Conservation (phyloP, 768 basidiomycete species). For the Tylopilus cervinicoccineus region DNA sequence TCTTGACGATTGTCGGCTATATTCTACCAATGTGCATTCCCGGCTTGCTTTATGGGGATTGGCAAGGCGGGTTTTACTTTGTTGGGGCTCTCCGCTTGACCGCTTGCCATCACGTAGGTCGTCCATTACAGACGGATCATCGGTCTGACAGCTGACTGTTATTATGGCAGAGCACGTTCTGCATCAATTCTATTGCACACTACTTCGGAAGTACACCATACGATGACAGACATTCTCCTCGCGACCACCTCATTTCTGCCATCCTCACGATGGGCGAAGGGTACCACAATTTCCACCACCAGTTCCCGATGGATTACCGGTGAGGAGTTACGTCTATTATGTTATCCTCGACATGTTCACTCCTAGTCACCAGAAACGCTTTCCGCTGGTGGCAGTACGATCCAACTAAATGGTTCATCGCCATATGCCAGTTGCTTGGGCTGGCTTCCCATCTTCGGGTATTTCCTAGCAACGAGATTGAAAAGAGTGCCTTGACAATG, state of each 20-base stretch:
- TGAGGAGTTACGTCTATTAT: not conserved
- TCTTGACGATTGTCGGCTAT: slow-evolving; percentile 66
- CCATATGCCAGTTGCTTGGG: slow-evolving; percentile 52
- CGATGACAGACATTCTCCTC: slow-evolving; percentile 73
- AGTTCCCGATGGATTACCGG: slow-evolving; percentile 75
- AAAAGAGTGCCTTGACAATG: slow-evolving; percentile 81
- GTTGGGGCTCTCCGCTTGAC: slow-evolving; percentile 68
- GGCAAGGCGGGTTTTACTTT: slow-evolving; percentile 73
- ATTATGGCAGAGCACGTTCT: slow-evolving; percentile 66
- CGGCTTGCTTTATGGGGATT: slow-evolving; percentile 71
- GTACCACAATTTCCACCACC: slow-evolving; percentile 78
- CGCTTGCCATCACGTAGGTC: slow-evolving; percentile 76
- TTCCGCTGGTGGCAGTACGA: slow-evolving; percentile 70
- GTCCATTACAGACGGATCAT: not conserved
- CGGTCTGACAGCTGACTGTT: slow-evolving; percentile 6
- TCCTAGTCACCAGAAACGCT: slow-evolving; percentile 49
- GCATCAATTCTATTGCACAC: slow-evolving; percentile 86
- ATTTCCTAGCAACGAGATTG: slow-evolving; percentile 87
- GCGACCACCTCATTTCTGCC: slow-evolving; percentile 78
- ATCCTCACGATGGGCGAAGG: slow-evolving; percentile 73
- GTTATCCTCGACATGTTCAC: slow-evolving; percentile 1
- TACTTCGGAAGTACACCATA: slow-evolving; percentile 79
- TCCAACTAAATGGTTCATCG: slow-evolving; percentile 82
- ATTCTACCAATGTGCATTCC: slow-evolving; percentile 65
- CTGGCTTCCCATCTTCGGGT: slow-evolving; percentile 77